These are phyloP conservation scores for Silene vulgaris DNA, from an alignment of 179 eudicot genomes.

Conservation along the genomic window DNA sequence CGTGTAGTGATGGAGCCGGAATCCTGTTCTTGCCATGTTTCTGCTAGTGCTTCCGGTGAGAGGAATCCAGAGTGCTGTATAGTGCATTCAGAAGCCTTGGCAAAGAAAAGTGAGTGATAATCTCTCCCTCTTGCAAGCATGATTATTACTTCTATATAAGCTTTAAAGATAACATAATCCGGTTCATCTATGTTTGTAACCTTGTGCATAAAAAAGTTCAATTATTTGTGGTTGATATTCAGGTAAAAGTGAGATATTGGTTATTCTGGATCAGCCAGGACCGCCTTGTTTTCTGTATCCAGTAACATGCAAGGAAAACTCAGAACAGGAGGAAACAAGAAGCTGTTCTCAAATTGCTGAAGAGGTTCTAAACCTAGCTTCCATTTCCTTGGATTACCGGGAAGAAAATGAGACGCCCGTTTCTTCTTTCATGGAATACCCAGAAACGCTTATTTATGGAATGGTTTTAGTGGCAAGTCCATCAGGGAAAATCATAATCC, in stretches of 20 bases:
- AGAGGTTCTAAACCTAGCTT: not conserved
- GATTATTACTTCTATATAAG: not conserved
- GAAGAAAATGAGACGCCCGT: not conserved
- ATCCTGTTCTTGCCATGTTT: slow-evolving; percentile 7
- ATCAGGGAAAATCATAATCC: slow-evolving; percentile 17
- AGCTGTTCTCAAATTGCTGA: slow-evolving; percentile 5
- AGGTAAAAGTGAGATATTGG: slow-evolving; percentile 11
- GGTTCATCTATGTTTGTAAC: not conserved
- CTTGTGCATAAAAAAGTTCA: not conserved
- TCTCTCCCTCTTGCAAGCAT: slow-evolving; percentile 3
- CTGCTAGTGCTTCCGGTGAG: slow-evolving; percentile 7
- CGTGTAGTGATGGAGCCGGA: not conserved
- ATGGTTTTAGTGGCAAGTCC: slow-evolving; percentile 20
- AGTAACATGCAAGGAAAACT: slow-evolving; percentile 9
- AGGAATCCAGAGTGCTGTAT: slow-evolving; percentile 9
- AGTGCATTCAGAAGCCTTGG: slow-evolving; percentile 3
- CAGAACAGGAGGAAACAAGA: not conserved
- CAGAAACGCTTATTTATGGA: slow-evolving; percentile 21
- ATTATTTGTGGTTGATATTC: not conserved
- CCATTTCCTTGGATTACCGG: not conserved
- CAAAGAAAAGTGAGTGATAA: slow-evolving; percentile 7
- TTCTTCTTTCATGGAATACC: slow-evolving; percentile 26
- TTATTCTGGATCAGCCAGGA: slow-evolving; percentile 8
- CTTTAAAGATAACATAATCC: not conserved
- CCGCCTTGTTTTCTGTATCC: not conserved